Base-by-base conservation (phyloP, 2,329 filamentous ascomycete genomes). In the Microcyclospora tardicrescens region DNA sequence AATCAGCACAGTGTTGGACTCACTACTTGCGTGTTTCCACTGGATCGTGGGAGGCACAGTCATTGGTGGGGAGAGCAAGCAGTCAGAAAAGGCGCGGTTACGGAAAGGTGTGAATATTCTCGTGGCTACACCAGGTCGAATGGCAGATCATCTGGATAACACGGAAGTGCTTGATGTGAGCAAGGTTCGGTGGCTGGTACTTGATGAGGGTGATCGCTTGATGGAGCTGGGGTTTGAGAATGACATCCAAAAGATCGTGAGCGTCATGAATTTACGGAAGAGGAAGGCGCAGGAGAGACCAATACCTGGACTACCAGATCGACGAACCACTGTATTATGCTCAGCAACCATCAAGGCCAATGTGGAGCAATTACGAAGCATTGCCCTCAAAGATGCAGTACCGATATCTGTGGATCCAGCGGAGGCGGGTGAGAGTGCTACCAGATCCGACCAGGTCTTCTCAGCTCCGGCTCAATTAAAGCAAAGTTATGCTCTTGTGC, bases 201-300 rank as follows among this genome's bases (percentile, higher is more conserved):
- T 98, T 5, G 91, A 98, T 53, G 91, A 98, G 62, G 91, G 91
- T 24, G 91, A 98, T 68, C 75, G 91, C n/a, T 67, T 98, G 57
- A 95, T 98, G 89, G 91, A 98, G 56, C 72, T 96, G 54, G 91
- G 91, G 0, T 98, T 98, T 50, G 91, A 96, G 61, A 79, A 95
- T 38, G 89, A 96, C 54, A 75, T 98, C 43, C 82, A 84, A 55
- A 82, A 80, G 43, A 89, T 95, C 47, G 82, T 98, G 12, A 71
- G 76, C 39, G 81, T 81, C 45, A 74, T 96, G 40, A 79, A 86
- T 45, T 65, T 78, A 33, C 72, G 80, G 39, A 67, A 71, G 29
- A 71, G 72, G 40, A 73, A 71, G 39, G 75, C 74, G 24, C 71
- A 72, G 29, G 75, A 77, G 3, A 61, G 65, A 2, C 68, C 80